Evolutionary conservation across 2,329 filamentous ascomycete species (phyloP).

Genomic region (Aspergillus sp.): DNA sequence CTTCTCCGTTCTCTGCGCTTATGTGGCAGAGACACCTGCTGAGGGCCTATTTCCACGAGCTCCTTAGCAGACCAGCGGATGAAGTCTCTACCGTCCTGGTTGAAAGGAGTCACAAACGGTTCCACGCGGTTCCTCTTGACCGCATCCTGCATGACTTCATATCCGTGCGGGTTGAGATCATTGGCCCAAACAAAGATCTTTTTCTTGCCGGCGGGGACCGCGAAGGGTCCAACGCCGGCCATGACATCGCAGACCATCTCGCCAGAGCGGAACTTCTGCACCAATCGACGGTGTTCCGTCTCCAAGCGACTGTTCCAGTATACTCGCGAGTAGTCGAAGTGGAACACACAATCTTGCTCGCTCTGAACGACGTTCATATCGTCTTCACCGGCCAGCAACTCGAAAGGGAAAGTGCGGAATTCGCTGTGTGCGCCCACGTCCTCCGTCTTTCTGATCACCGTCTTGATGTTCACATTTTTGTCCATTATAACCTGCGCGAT

Average conservation of each 20-base stretch:
- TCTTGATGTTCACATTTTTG: conserved; percentile 79
- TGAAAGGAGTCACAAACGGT: conserved; percentile 74
- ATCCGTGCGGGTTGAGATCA: conserved; percentile 92
- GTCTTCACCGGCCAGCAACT: conserved; percentile 78
- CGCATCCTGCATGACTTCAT: conserved; percentile 67
- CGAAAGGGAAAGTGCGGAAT: conserved; percentile 90
- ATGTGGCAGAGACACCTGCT: conserved; percentile 48
- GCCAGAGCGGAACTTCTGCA: conserved; percentile 73
- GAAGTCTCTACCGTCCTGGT: conserved; percentile 78
- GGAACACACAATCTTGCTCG: conserved; percentile 82
- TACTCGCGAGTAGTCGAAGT: conserved; percentile 91
- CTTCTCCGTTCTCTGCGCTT: conserved; percentile 22
- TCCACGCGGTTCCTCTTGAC: conserved; percentile 76
- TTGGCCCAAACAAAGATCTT: conserved; percentile 94
- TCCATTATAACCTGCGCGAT: conserved; percentile 85
- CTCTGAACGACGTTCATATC: conserved; percentile 80
- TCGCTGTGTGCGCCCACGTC: conserved; percentile 81
- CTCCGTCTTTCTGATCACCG: conserved; percentile 94
- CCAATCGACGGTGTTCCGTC: conserved; percentile 80
- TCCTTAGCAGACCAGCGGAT: conserved; percentile 68
- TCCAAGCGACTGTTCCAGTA: conserved; percentile 97
- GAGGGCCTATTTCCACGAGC: conserved; percentile 48
- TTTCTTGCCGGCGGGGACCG: conserved; percentile 85
- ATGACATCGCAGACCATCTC: conserved; percentile 95
- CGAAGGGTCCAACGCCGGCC: conserved; percentile 95